phyloP scores from a whole-genome alignment of 2,329 filamentous ascomycete genomes.

The Talaromyces verruculosus region DNA sequence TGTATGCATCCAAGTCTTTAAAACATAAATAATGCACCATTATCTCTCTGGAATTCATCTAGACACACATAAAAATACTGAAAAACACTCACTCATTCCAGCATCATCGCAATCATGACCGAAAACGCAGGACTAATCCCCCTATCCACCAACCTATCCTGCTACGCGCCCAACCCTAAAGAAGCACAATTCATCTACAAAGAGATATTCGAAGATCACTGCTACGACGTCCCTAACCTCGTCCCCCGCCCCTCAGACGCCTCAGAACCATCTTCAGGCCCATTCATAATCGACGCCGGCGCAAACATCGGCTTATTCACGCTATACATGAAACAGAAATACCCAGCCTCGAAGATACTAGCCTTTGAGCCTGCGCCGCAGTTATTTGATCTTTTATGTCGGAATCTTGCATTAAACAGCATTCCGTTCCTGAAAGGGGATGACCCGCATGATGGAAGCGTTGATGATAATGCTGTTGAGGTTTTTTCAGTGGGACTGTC shows the following conservation, averaged over 20 bases:
- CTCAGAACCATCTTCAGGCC: background rate
- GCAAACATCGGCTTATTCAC: conserved; percentile 11
- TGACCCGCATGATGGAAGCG: background rate
- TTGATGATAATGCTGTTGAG: background rate
- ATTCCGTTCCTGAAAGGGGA: background rate
- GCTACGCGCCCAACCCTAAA: conserved; percentile 4
- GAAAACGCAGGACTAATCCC: background rate
- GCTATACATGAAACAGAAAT: conserved; percentile 13
- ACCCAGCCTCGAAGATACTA: background rate
- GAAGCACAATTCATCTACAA: conserved; percentile 14
- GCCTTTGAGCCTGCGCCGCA: conserved; percentile 10
- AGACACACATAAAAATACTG: background rate
- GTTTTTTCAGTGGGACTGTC: background rate
- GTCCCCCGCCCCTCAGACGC: background rate
- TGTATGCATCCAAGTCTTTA: background rate
- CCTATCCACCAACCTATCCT: background rate
- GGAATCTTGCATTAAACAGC: background rate
- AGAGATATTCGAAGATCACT: conserved; percentile 13
- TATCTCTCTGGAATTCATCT: background rate
- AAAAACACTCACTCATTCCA: background rate
- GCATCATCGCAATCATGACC: background rate
- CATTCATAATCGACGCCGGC: conserved; percentile 11
- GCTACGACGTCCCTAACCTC: background rate
- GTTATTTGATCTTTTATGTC: background rate
- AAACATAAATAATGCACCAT: background rate